Percentiles rank a stretch among this genome's conserved stretches.
These are phyloP conservation scores for Puccinia novopanici DNA, from an alignment of 1,284 basidiomycete species.

Conservation along the genomic window DNA sequence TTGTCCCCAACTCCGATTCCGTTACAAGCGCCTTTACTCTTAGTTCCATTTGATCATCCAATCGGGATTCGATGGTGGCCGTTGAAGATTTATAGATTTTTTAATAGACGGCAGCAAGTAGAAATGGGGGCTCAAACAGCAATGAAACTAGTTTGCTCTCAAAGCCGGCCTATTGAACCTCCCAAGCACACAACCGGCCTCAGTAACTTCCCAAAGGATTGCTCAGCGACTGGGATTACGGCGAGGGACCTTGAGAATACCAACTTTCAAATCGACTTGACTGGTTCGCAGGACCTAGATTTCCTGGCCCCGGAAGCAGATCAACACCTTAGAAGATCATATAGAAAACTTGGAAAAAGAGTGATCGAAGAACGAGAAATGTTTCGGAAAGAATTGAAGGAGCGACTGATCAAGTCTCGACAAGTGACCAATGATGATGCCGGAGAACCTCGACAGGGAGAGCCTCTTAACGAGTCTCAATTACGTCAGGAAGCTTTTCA, in stretches of 20 bases:
- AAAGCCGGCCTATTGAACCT: conserved; percentile 28
- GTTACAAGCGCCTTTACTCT: conserved; percentile 42
- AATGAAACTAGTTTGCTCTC: conserved; percentile 24
- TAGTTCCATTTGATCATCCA: conserved; percentile 50
- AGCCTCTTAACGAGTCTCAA: conserved; percentile 34
- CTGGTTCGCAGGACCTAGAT: conserved; percentile 39
- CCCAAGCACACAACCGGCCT: conserved; percentile 9
- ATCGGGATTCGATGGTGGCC: conserved; percentile 51
- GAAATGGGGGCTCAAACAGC: conserved; percentile 37
- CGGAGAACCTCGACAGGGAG: background rate
- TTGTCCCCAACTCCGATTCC: conserved; percentile 39
- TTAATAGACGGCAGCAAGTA: conserved; percentile 39
- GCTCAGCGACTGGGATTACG: background rate
- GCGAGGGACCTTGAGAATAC: background rate
- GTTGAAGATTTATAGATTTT: conserved; percentile 48
- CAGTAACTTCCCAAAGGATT: conserved; percentile 3
- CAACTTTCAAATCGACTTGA: conserved; percentile 29
- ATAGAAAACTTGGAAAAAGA: conserved; percentile 29
- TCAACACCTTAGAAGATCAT: conserved; percentile 33
- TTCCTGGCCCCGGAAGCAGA: conserved; percentile 47
- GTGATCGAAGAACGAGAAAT: conserved; percentile 29
- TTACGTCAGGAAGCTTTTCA: conserved; percentile 44
- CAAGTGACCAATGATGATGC: background rate
- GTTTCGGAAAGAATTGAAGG: conserved; percentile 37
- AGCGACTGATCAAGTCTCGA: conserved; percentile 21